A percentile compares a stretch with the other conserved stretches of the same genome.
Conservation (phyloP, 129 eudicot species). For the Flaveria brownii region DNA sequence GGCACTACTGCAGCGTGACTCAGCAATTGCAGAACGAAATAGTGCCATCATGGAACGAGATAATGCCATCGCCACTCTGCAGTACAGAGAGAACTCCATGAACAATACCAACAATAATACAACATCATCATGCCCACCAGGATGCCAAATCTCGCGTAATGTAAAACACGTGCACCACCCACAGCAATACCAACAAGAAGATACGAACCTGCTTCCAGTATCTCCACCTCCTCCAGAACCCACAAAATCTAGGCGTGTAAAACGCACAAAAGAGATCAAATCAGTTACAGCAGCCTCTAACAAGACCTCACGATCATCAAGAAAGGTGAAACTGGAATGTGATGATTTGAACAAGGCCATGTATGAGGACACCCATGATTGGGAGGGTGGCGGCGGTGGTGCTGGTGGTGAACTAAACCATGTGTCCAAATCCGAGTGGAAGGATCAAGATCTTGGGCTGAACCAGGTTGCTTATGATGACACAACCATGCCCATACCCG, state of each 20-base stretch:
- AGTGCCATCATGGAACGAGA: slow-evolving; percentile 85
- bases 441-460: slow-evolving; percentile 77
- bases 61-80: slow-evolving; percentile 84
- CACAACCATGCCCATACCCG: slow-evolving; percentile 84
- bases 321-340: slow-evolving; percentile 64
- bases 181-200: slow-evolving; percentile 55
- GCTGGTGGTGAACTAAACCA: slow-evolving; percentile 54
- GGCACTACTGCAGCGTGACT: slow-evolving; percentile 88
- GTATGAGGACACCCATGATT: slow-evolving; percentile 55
- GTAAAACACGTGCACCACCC: slow-evolving; percentile 90
- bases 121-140: slow-evolving; percentile 72
- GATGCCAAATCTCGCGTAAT: slow-evolving; percentile 78
- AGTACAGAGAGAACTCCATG: slow-evolving; percentile 71
- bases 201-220: slow-evolving; percentile 42
- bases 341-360: slow-evolving; percentile 66
- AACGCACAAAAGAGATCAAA: slow-evolving; percentile 63
- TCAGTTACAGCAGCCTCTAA: slow-evolving; percentile 36
- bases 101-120: slow-evolving; percentile 34
- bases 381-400: slow-evolving; percentile 52
- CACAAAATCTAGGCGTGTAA: slow-evolving; percentile 49
- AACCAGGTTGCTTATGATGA: slow-evolving; percentile 85
- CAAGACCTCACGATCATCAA: slow-evolving; percentile 49
- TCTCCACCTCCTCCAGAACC: slow-evolving; percentile 55
- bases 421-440: slow-evolving; percentile 64
- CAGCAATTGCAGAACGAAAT: slow-evolving; percentile 83